phyloP scores from a whole-genome alignment of 768 basidiomycete species.

The Sporobolomyces pararoseus region DNA sequence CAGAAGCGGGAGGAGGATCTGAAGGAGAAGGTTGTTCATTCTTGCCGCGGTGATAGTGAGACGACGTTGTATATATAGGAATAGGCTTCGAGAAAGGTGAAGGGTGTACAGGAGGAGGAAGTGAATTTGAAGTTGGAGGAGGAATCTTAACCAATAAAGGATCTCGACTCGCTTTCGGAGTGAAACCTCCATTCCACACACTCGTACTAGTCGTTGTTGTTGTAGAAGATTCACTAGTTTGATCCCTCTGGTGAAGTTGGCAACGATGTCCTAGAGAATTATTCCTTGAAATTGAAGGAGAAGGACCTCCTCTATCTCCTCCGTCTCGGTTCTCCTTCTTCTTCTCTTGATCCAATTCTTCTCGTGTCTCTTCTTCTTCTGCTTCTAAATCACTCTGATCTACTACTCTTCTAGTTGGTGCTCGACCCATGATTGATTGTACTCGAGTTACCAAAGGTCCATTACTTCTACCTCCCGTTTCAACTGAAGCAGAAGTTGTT shows the following conservation, averaged over 20 bases:
- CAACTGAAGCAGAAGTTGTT: neutral
- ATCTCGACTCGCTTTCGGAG: slow-evolving; percentile 4
- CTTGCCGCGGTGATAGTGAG: no score
- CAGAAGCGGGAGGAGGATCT: no score
- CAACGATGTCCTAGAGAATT: no score
- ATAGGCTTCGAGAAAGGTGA: neutral
- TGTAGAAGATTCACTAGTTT: slow-evolving; percentile 1
- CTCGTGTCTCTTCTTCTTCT: neutral
- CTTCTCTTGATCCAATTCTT: no score
- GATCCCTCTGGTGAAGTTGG: neutral
- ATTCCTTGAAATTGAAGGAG: neutral
- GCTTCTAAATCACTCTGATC: neutral
- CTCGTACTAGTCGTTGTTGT: neutral
- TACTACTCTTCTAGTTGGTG: no score
- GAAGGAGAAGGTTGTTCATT: no score
- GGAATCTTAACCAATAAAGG: neutral
- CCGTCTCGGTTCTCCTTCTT: neutral
- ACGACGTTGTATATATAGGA: no score
- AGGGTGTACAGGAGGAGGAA: neutral
- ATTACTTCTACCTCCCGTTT: neutral
- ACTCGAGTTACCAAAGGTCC: neutral
- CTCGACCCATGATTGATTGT: neutral
- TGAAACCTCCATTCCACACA: slow-evolving; percentile 4
- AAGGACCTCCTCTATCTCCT: neutral
- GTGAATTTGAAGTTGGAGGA: neutral